These are phyloP conservation scores for Coemansia sp. DNA, from an alignment of 192 early-diverging fungal species.

Conservation along the genomic window DNA sequence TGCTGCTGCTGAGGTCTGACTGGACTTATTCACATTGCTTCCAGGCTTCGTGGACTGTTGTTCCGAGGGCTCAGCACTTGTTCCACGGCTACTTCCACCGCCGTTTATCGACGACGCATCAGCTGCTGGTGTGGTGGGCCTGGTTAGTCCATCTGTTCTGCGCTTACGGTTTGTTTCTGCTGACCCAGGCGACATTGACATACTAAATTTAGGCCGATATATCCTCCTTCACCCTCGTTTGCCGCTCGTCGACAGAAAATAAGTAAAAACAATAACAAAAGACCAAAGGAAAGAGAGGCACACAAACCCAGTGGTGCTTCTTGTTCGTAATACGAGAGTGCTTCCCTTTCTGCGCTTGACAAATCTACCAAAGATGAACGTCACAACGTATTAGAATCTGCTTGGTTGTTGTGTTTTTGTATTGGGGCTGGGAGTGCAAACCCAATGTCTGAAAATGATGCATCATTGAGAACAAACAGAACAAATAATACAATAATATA, in stretches of 20 bases:
- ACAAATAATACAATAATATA: neutral
- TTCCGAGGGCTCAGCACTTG: neutral
- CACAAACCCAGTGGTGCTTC: too few relatives aligned
- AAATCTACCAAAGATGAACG: too few relatives aligned
- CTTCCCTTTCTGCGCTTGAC: too few relatives aligned
- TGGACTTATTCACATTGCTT: neutral
- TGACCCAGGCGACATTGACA: constrained; percentile 8
- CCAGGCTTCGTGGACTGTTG: neutral
- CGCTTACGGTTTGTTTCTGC: neutral
- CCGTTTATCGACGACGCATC: neutral
- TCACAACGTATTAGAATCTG: too few relatives aligned
- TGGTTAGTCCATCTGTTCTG: constrained; percentile 4
- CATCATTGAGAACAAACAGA: neutral
- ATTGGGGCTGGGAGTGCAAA: too few relatives aligned
- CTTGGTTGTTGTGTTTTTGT: too few relatives aligned
- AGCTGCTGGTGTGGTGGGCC: neutral
- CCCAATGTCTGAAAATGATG: neutral
- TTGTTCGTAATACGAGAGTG: neutral
- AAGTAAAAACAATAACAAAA: neutral
- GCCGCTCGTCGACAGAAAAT: neutral
- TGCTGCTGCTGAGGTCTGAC: too few relatives aligned
- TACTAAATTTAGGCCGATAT: neutral
- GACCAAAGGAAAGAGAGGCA: neutral
- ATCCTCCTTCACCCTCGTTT: neutral
- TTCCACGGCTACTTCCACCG: neutral